These are phyloP conservation scores for Xerocomellus dryophilus DNA, from an alignment of 768 basidiomycete species.

Conservation along the genomic window DNA sequence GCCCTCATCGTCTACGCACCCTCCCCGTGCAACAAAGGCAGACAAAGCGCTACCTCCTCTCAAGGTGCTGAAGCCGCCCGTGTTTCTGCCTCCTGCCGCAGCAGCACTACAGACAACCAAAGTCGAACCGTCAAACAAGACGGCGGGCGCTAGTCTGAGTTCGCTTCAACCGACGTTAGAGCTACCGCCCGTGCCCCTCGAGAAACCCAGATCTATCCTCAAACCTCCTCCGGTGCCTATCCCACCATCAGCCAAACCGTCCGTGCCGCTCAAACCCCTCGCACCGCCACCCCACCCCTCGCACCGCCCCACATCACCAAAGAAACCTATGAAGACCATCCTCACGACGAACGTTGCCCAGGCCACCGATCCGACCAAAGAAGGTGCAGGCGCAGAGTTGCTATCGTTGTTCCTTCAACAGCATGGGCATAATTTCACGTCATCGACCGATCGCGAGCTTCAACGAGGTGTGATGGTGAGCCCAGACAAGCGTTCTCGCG, in stretches of 20 bases:
- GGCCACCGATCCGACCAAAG: constrained; percentile 51
- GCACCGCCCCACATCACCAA: constrained; percentile 16
- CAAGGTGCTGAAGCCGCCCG: constrained; percentile 18
- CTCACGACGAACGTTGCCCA: constrained; percentile 51
- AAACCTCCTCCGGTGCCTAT: constrained; percentile 30
- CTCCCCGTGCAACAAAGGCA: background rate
- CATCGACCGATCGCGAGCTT: constrained; percentile 36
- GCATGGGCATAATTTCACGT: constrained; percentile 37
- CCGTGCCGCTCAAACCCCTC: constrained; percentile 22
- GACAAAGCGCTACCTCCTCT: constrained; percentile 5
- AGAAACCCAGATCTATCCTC: constrained; percentile 24
- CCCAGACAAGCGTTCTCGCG: constrained; percentile 50
- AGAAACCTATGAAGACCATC: constrained; percentile 46
- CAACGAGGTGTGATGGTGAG: constrained; percentile 55
- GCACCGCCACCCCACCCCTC: constrained; percentile 30
- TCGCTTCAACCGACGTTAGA: constrained; percentile 8
- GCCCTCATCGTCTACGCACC: constrained; percentile 3
- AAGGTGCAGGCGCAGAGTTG: constrained; percentile 48
- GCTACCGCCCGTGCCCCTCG: constrained; percentile 1
- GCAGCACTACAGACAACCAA: background rate
- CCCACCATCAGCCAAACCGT: constrained; percentile 8
- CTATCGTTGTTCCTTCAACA: constrained; percentile 53
- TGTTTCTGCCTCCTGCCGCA: background rate
- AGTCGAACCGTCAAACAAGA: background rate
- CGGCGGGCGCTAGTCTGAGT: background rate